Base-by-base conservation (phyloP, 1,284 basidiomycete genomes). In the Trichosporon asahii region DNA sequence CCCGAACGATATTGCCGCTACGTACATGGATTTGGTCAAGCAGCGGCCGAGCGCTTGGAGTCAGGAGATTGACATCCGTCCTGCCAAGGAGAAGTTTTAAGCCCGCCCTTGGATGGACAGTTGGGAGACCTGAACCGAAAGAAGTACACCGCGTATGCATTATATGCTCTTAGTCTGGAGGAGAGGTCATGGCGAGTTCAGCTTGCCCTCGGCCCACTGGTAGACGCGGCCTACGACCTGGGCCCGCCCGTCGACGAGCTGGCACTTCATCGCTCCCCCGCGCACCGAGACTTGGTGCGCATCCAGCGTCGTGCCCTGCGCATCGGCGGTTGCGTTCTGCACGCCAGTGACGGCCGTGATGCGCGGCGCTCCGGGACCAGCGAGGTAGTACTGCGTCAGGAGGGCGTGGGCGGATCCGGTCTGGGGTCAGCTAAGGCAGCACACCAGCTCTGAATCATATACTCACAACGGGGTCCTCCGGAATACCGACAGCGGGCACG, bases 31-130 rank as follows among this genome's bases (percentile, higher is more conserved):
- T 64, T 65, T 85, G 15, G 70, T 82, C 49, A 73, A 82, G 31
- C 85, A 85, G 73, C 76, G 74, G 14, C 72, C 69, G 18, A 73
- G 73, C 11, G 74, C 73, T 12, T 84, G 81, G 80, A 84, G 82
- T 3, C 80, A 83, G 35, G 84, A 83, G 71, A 68, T 83, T 25
- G 80, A 83, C 35, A 46, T 72, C 27, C 68, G 71, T 65, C 70
- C 70, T 5, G 64, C 68, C 3, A 72, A 69, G 65, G 70, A 72
- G 66, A 64, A 63, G 55, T 72, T 66, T 64, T 72, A 69, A 9
- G 66, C 9, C 14, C 6, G 18, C 6, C 3, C 7, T 46, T n/a
- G 21, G 21, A 6, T 2, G 14, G 44, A n/a, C 4, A n/a, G 18
- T 27, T 15, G n/a, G n/a, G n/a, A n/a, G n/a, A n/a, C n/a, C n/a